Evolutionary conservation across 1,284 basidiomycete genomes (phyloP).

Genomic region (Ceratobasidium sp.): DNA sequence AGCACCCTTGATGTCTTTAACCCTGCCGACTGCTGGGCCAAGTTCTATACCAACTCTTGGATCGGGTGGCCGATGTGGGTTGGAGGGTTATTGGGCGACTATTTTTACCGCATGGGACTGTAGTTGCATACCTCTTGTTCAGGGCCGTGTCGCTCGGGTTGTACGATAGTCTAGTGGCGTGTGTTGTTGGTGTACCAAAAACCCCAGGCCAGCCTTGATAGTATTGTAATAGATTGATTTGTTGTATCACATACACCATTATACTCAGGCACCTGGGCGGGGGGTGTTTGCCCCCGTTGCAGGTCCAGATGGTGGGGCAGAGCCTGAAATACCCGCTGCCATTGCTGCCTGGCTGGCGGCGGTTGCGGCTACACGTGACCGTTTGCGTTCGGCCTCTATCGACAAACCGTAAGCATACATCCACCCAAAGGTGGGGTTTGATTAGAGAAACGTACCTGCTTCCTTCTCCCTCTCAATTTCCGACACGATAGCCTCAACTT

Average conservation of each 20-base stretch:
- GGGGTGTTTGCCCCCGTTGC: slow-evolving; percentile 35
- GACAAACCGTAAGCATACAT: slow-evolving; percentile 4
- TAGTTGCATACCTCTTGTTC: not conserved
- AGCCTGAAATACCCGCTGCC: slow-evolving; percentile 56
- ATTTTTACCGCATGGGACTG: not conserved
- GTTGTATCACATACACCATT: slow-evolving; percentile 10
- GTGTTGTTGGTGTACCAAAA: not conserved
- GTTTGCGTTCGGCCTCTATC: slow-evolving; percentile 85
- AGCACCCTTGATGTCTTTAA: slow-evolving; percentile 59
- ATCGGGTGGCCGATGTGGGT: slow-evolving; percentile 33
- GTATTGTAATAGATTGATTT: not conserved
- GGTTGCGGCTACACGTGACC: slow-evolving; percentile 74
- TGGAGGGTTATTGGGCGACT: slow-evolving; percentile 7
- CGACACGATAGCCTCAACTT: slow-evolving; percentile 88
- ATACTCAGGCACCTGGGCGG: slow-evolving; percentile 23
- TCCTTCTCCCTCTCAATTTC: slow-evolving; percentile 96
- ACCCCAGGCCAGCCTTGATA: too few species aligned
- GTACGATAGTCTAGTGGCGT: not conserved
- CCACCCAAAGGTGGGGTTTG: not conserved
- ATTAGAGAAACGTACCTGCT: slow-evolving; percentile 64
- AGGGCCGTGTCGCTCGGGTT: not conserved
- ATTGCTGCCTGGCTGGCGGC: slow-evolving; percentile 85
- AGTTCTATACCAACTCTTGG: slow-evolving; percentile 47
- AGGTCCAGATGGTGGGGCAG: slow-evolving; percentile 30
- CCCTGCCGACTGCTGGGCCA: slow-evolving; percentile 61